Evolutionary conservation across 768 basidiomycete genomes (phyloP), one percentile per base, ranked within the genome.

Genomic region (Clathrus columnatus): DNA sequence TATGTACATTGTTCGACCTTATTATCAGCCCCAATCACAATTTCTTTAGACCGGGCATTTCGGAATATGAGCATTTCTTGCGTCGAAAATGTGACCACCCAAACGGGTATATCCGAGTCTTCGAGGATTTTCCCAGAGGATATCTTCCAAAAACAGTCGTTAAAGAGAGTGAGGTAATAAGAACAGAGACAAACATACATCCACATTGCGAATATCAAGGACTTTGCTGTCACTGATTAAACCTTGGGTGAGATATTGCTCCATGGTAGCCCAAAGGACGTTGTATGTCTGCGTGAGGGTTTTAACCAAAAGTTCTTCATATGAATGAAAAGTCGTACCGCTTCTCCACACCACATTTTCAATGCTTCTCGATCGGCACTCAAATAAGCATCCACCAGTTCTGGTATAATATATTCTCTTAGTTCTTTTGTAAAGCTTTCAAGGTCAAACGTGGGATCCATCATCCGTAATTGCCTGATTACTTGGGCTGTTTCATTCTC

Each of bases 401-500:
- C 96, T 0, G 96, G 96, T 2, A 99, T 82, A 59, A 99, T 99
- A 64, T 97, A 99, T 70, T 98, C 96, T 57, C 94, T 73, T 56
- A 98, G 68, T 65, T 98, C 96, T 57, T 85, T 77, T 64, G 91
- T 86, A 64, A 96, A 98, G 29, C 74, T 71, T 65, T 97, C 96
- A 64, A 85, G 80, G 54, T 79, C 84, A 71, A 96, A 99, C 24
- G 70, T 67, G 4, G 96, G 91, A 68, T 99, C 96, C 65, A 97
- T 74, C n/a, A 74, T 67, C 67, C 84, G 88, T 82, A 97, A 90
- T 65, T 84, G 70, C 57, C 90, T 79, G 64, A 86, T 83, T 27
- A 98, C 95, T 68, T 89, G 88, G n/a, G 96, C 96, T 46, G 87
- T 93, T 73, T 99, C 96, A 65, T 90, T 99, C 73, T 99, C 96